Percentiles rank a stretch among this genome's conserved stretches.
Evolutionary conservation across 805 yeast genomes (phyloP).

Genomic region (Starmerella etchellsii): DNA sequence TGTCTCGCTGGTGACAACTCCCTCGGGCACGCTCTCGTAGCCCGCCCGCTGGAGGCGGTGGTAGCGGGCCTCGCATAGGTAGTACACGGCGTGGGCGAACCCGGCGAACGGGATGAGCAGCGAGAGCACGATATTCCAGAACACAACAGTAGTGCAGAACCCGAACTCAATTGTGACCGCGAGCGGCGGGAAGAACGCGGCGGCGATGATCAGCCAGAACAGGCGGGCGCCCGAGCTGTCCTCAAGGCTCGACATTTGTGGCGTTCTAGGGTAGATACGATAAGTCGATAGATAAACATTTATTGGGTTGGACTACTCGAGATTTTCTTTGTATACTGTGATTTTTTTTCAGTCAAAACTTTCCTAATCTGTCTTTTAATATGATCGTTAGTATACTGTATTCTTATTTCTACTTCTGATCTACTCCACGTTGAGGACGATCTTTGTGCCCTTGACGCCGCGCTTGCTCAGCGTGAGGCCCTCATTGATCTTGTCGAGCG

Average conservation of each 20-base stretch:
- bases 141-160: slow-evolving; percentile 4
- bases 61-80: slow-evolving; percentile 9
- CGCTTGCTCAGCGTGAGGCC: slow-evolving; percentile 16
- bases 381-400: too few species aligned
- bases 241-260: slow-evolving; percentile 3
- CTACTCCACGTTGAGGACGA: slow-evolving; percentile 17
- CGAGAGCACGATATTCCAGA: slow-evolving; percentile 7
- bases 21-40: too few species aligned
- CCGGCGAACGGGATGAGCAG: slow-evolving; percentile 14
- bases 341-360: too few species aligned
- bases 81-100: slow-evolving; percentile 14
- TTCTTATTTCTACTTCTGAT: too few species aligned
- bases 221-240: slow-evolving; percentile 12
- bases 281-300: too few species aligned
- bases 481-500: slow-evolving; percentile 20
- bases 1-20: too few species aligned
- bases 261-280: too few species aligned
- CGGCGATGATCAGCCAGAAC: slow-evolving; percentile 16
- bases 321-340: too few species aligned
- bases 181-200: slow-evolving; percentile 11
- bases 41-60: slow-evolving; percentile 1
- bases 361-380: too few species aligned
- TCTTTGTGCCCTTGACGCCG: slow-evolving; percentile 21
- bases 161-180: slow-evolving; percentile 13
- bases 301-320: too few species aligned